These are phyloP conservation scores for Trichosanthes cucumerina DNA, from an alignment of 306 rosid species.

Conservation along the genomic window DNA sequence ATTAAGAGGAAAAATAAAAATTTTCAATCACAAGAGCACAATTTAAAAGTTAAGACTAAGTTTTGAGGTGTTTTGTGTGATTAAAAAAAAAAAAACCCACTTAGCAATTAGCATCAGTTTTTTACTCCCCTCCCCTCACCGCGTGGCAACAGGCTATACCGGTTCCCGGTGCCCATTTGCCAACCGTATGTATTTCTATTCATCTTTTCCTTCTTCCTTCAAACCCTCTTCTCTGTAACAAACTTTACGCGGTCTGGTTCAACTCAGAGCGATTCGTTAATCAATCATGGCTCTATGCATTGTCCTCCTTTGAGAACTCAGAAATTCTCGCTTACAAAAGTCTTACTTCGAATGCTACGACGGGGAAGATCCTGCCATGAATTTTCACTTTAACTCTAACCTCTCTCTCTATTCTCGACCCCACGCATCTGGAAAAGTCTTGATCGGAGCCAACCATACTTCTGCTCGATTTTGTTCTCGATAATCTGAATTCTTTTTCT, in stretches of 20 bases:
- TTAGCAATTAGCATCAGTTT: background rate
- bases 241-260: background rate
- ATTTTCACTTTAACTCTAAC: constrained; percentile 31
- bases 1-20: no score
- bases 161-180: background rate
- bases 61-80: no score
- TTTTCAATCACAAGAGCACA: no score
- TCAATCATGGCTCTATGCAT: background rate
- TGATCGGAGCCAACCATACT: constrained; percentile 92
- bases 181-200: background rate
- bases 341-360: background rate
- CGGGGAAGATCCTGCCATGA: constrained; percentile 23
- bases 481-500: constrained; percentile 11
- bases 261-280: background rate
- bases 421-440: constrained; percentile 14
- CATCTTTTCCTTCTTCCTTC: background rate
- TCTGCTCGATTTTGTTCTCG: constrained; percentile 84
- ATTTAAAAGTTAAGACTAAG: no score
- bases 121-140: background rate
- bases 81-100: no score
- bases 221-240: background rate
- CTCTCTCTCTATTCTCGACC: constrained; percentile 22
- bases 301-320: background rate
- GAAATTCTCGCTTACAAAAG: background rate
- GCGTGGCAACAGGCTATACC: background rate